These are phyloP conservation scores for Ligustrum vulgare DNA, from an alignment of 257 asterid species.

Conservation along the genomic window DNA sequence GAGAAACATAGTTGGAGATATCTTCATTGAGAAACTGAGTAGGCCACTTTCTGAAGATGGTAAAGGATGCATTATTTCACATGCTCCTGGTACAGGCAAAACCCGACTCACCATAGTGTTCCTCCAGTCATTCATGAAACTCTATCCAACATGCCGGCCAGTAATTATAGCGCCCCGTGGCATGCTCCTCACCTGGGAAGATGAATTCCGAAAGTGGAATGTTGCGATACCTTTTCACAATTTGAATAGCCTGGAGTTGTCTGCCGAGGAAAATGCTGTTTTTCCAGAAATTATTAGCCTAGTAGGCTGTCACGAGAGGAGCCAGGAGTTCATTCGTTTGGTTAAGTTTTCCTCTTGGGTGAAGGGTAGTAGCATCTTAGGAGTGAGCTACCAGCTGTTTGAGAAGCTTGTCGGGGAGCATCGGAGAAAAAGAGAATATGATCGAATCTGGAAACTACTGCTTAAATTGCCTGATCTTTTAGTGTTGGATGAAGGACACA, in stretches of 20 bases:
- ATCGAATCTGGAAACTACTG: constrained; percentile 41
- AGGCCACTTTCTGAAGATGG: constrained; percentile 33
- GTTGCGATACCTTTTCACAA: constrained; percentile 56
- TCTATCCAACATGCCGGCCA: constrained; percentile 58
- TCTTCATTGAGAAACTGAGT: constrained; percentile 39
- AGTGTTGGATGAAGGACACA: constrained; percentile 85
- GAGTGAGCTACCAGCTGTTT: constrained; percentile 55
- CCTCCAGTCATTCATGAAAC: constrained; percentile 54
- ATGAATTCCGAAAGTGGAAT: constrained; percentile 60
- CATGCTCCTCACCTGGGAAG: constrained; percentile 76
- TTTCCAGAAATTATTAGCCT: constrained; percentile 9
- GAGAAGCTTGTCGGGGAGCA: constrained; percentile 45
- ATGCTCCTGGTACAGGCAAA: constrained; percentile 92
- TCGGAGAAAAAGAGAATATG: constrained; percentile 9
- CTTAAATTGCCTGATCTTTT: constrained; percentile 57
- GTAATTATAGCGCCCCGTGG: constrained; percentile 70
- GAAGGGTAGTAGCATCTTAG: constrained; percentile 50
- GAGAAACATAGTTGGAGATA: constrained; percentile 68
- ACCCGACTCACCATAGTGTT: constrained; percentile 66
- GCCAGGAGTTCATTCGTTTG: constrained; percentile 25
- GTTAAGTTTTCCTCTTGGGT: constrained; percentile 59
- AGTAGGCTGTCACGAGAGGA: not conserved
- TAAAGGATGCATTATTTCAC: constrained; percentile 79
- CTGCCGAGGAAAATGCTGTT: constrained; percentile 31
- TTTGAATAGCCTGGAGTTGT: constrained; percentile 41